Conservation (phyloP, 108 stramenopile genomes). For the Nannochloropsis salina region DNA sequence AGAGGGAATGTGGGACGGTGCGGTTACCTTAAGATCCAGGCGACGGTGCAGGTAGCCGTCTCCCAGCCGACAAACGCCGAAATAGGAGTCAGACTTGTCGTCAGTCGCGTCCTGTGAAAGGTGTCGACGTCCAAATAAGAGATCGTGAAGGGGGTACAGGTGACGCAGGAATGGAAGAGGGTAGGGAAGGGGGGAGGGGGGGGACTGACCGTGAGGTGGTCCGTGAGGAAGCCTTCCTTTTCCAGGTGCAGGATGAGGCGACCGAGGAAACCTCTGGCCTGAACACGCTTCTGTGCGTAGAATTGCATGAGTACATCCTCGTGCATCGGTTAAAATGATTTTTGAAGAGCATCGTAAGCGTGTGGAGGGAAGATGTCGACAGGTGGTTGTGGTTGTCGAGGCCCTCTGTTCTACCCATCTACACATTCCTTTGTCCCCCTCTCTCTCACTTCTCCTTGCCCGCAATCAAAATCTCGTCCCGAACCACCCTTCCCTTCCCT, state of each 20-base stretch:
- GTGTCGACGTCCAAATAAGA: neutral
- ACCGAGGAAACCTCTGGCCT: neutral
- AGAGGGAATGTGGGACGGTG: neutral
- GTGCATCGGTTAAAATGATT: too few species aligned
- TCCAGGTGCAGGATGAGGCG: neutral
- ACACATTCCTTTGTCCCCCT: neutral
- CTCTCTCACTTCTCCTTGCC: neutral
- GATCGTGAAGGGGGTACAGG: neutral
- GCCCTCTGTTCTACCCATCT: neutral
- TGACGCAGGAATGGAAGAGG: neutral
- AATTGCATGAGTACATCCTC: too few species aligned
- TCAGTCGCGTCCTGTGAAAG: neutral
- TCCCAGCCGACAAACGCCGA: constrained; percentile 27
- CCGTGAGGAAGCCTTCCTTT: neutral
- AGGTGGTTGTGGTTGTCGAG: neutral
- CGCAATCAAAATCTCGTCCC: neutral
- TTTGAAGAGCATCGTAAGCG: too few species aligned
- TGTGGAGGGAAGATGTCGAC: too few species aligned
- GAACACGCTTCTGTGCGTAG: too few species aligned
- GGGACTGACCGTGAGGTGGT: neutral
- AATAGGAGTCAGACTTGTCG: neutral
- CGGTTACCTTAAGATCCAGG: constrained; percentile 36
- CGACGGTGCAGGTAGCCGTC: constrained; percentile 23
- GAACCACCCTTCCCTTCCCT: neutral
- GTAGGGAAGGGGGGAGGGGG: neutral